phyloP scores from a whole-genome alignment of 2,329 filamentous ascomycete genomes.

The Phyllosticta citriasiana region DNA sequence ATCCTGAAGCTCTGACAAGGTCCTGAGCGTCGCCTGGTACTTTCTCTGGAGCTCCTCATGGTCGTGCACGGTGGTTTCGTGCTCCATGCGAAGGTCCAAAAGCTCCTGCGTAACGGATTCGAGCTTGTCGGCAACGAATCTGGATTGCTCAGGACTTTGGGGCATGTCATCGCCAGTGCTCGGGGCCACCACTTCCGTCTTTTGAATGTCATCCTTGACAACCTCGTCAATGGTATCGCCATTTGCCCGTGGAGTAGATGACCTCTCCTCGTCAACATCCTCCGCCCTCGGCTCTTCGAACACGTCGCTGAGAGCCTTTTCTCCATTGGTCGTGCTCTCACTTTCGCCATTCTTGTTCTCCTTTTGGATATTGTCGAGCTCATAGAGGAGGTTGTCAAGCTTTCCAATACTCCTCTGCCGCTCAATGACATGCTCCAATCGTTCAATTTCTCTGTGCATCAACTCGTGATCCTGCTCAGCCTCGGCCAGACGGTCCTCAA shows the following conservation, averaged over 20 bases:
- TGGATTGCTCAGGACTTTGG: conserved; percentile 67
- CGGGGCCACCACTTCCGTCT: conserved; percentile 9
- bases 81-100: conserved; percentile 79
- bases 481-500: conserved; percentile 91
- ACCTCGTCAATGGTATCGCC: neutral
- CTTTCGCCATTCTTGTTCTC: conserved; percentile 23
- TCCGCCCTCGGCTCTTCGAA: conserved; percentile 17
- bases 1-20: conserved; percentile 77
- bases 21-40: conserved; percentile 79
- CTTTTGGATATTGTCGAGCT: conserved; percentile 58
- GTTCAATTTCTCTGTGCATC: conserved; percentile 93
- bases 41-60: conserved; percentile 75
- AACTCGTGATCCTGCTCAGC: conserved; percentile 91
- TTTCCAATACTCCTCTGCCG: conserved; percentile 91
- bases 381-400: conserved; percentile 82
- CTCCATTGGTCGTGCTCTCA: conserved; percentile 21
- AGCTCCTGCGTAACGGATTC: conserved; percentile 88
- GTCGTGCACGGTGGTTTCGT: conserved; percentile 73
- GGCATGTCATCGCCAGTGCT: conserved; percentile 34
- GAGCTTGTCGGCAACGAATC: conserved; percentile 84
- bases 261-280: conserved; percentile 1
- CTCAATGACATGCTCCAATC: conserved; percentile 88
- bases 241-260: neutral
- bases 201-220: neutral
- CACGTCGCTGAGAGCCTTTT: conserved; percentile 26